Base-by-base conservation (phyloP, 805 yeast genomes). In the Saccharomycopsis fibuligera region DNA sequence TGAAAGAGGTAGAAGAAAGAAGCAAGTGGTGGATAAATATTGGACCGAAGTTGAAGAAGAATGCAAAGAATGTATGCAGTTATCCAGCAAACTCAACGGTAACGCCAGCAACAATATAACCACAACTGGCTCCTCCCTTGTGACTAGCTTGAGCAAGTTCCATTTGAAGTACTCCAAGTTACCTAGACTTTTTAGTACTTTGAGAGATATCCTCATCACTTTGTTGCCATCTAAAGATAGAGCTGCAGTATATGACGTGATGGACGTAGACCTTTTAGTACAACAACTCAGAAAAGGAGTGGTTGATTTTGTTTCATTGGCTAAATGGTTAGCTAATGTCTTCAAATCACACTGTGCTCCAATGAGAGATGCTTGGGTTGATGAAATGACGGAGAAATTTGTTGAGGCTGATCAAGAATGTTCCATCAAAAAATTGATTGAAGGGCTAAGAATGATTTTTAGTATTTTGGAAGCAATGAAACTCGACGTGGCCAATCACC, bases 321-420 rank as follows among this genome's bases (percentile, higher is more conserved):
- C 90, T 2, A 72, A 72, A 49, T 86, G 95, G 91, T 72, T 90
- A 37, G 79, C 87, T 1, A 70, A 74, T 29, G 77, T 88, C 29
- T 83, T 91, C 66, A 87, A 89, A 66, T 79, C 82, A 45, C 96
- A 87, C 62, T 89, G 96, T 67, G 96, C 96, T 5, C 97, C 97
- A 54, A 88, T 88, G 95, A 76, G 97, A 62, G 96, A 87, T 64
- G 68, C 78, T 36, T 83, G 93, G 89, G 95, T 90, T 33, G 86
- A 79, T 57, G 86, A 83, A 58, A 86, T 90, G 93, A 77, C 78
- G 42, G 58, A 62, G 10, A 75, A 60, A 37, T 62, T 62, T 49
- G 47, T 66, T 33, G 69, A 68, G 44, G 79, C 83, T 17, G 54
- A 58, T 44, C 24, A 57, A 5, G 70, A 70, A 30, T 65, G 68